These are phyloP conservation scores for Samsoniella hepiali DNA, from an alignment of 2,329 filamentous ascomycete genomes.

Conservation along the genomic window DNA sequence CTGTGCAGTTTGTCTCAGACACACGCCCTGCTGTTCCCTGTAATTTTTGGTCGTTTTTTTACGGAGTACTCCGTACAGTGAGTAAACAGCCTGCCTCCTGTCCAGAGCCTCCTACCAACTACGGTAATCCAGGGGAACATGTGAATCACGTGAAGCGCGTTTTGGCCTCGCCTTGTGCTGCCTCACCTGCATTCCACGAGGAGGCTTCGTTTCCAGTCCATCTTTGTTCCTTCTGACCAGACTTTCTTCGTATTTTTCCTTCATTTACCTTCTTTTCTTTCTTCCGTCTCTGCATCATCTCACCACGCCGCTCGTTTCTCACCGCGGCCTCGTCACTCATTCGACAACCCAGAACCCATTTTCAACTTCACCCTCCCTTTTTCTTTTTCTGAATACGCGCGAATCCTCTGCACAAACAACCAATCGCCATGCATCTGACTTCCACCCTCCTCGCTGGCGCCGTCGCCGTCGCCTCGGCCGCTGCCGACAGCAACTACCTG, in stretches of 20 bases:
- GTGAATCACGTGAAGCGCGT: conserved; percentile 6
- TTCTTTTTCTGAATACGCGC: neutral
- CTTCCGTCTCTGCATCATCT: conserved; percentile 5
- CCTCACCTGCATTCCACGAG: conserved; percentile 4
- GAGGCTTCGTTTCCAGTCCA: neutral
- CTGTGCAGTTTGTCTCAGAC: conserved; percentile 12
- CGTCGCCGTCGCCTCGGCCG: conserved; percentile 35
- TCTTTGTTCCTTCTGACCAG: neutral
- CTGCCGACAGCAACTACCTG: conserved; percentile 46
- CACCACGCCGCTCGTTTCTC: conserved; percentile 6
- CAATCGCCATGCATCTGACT: conserved; percentile 40
- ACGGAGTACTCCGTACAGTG: too few relatives aligned
- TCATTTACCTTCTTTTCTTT: neutral
- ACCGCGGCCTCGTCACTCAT: conserved; percentile 13
- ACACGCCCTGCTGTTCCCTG: neutral
- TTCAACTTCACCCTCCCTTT: neutral
- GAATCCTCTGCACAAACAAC: neutral
- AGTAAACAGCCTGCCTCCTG: too few relatives aligned
- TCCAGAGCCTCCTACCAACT: too few relatives aligned
- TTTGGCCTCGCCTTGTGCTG: neutral
- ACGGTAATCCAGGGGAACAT: neutral
- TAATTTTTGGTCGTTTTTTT: too few relatives aligned
- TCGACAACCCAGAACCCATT: neutral
- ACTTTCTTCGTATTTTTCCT: neutral
- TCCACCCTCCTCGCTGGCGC: conserved; percentile 36